Percentiles rank a stretch among this genome's conserved stretches.
Conservation (phyloP, 2,329 filamentous ascomycete species). For the Thelonectria discophora region DNA sequence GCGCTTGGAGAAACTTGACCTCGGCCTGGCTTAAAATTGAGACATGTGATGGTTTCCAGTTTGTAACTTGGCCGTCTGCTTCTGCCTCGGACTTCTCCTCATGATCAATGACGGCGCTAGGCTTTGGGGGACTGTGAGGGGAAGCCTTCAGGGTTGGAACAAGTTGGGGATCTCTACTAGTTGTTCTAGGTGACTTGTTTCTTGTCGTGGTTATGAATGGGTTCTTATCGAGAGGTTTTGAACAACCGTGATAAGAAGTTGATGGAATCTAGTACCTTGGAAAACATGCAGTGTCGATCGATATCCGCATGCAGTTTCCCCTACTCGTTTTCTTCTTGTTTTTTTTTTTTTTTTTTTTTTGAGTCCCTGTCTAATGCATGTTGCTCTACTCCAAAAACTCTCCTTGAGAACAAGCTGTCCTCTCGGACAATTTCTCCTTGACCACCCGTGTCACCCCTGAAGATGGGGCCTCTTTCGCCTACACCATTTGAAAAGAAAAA, state of each 20-base stretch:
- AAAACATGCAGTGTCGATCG: too few species aligned
- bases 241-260: too few species aligned
- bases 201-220: background rate
- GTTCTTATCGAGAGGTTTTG: background rate
- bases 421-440: background rate
- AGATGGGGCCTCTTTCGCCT: background rate
- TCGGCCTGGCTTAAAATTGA: background rate
- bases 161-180: background rate
- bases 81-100: background rate
- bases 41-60: background rate
- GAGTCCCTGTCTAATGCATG: too few species aligned
- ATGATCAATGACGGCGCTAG: background rate
- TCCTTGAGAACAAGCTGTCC: background rate
- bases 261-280: too few species aligned
- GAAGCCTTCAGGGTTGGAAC: conserved; percentile 2
- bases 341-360: too few species aligned
- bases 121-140: background rate
- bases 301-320: background rate
- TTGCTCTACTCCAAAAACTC: too few species aligned
- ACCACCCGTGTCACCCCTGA: background rate
- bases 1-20: too few species aligned
- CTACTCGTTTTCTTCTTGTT: background rate
- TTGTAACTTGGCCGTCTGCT: background rate
- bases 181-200: too few species aligned
- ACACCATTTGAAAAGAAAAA: background rate